Evolutionary conservation across 2,329 filamentous ascomycete species (phyloP).

Genomic region (Alternaria postmessia): DNA sequence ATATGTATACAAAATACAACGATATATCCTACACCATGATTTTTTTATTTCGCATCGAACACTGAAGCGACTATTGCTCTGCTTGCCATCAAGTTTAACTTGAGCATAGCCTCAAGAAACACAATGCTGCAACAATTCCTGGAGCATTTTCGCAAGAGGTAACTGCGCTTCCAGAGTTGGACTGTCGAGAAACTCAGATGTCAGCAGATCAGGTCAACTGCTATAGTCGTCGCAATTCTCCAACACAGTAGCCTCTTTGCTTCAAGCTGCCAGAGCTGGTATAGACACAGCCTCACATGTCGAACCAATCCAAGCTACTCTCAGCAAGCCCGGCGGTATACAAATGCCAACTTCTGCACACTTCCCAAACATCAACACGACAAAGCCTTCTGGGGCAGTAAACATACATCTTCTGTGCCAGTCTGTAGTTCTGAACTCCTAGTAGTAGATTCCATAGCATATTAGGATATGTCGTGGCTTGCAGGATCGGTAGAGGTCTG

Average conservation of each 20-base stretch:
- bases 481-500: neutral
- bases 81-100: neutral
- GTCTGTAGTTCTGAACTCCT: no score
- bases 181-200: neutral
- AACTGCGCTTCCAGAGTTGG: neutral
- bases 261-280: neutral
- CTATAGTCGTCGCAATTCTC: neutral
- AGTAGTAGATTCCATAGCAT: no score
- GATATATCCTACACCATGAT: slow-evolving; percentile 6
- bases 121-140: neutral
- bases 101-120: neutral
- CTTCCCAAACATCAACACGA: neutral
- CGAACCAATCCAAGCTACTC: neutral
- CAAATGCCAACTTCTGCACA: neutral
- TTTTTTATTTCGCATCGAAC: neutral
- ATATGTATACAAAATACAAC: slow-evolving; percentile 13
- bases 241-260: neutral
- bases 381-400: no score
- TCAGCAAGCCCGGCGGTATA: neutral
- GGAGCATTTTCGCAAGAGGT: neutral
- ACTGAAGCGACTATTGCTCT: neutral
- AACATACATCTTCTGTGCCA: no score
- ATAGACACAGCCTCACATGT: neutral
- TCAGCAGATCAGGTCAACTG: neutral
- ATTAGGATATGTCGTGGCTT: neutral